A percentile compares a stretch with the other conserved stretches of the same genome.
phyloP scores from a whole-genome alignment of 1,284 basidiomycete genomes.

The Irpex rosettiformis region DNA sequence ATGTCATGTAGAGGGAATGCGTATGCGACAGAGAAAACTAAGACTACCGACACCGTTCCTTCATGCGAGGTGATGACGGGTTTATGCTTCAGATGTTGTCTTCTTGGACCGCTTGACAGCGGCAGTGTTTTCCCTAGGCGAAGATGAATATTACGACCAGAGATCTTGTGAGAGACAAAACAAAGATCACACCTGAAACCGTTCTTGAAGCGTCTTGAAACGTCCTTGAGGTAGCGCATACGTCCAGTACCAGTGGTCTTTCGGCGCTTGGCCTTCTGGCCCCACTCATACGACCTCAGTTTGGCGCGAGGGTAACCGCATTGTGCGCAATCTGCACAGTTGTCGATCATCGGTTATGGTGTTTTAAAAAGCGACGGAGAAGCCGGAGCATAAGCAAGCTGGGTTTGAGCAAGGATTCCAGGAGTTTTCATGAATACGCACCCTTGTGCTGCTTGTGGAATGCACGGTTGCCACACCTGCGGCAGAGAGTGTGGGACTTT shows the following conservation, averaged over 20 bases:
- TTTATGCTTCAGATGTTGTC: slow-evolving; percentile 30
- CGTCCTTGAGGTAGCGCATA: slow-evolving; percentile 92
- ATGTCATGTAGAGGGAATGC: slow-evolving; percentile 21
- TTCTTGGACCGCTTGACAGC: slow-evolving; percentile 59
- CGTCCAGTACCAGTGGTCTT: slow-evolving; percentile 98
- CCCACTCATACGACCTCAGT: slow-evolving; percentile 96
- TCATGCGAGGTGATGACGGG: slow-evolving; percentile 17
- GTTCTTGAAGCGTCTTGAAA: slow-evolving; percentile 95
- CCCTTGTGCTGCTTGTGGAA: slow-evolving; percentile 99
- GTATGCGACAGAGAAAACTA: slow-evolving; percentile 22
- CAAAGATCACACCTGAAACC: slow-evolving; percentile 74
- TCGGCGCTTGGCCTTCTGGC: slow-evolving; percentile 98
- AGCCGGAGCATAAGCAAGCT: not conserved
- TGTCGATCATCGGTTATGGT: not conserved
- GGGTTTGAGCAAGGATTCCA: not conserved
- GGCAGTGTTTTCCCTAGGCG: slow-evolving; percentile 74
- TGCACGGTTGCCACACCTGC: slow-evolving; percentile 88
- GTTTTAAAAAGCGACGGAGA: not conserved
- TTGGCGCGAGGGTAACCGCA: slow-evolving; percentile 98
- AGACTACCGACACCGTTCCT: slow-evolving; percentile 14
- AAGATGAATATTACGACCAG: slow-evolving; percentile 5
- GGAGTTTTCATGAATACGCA: slow-evolving; percentile 38
- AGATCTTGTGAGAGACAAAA: not conserved
- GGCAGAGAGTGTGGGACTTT: slow-evolving; percentile 97
- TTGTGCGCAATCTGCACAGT: slow-evolving; percentile 76